Evolutionary conservation across 352 stramenopile species (phyloP).

Genomic region (Detonula confervacea): DNA sequence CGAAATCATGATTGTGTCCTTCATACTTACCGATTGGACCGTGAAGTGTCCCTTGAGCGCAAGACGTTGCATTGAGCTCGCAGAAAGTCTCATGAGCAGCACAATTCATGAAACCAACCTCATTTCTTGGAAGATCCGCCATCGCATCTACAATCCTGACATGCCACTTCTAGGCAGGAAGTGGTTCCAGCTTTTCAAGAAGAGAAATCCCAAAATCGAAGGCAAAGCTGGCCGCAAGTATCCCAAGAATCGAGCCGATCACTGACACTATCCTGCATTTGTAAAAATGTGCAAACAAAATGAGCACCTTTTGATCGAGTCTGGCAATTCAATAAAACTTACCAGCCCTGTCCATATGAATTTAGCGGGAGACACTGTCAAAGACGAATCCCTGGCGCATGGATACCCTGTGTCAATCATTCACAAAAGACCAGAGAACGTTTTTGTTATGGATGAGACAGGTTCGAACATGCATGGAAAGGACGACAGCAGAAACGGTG

Average conservation of each 20-base stretch:
- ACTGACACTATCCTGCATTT: constrained; percentile 33
- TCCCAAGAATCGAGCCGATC: constrained; percentile 15
- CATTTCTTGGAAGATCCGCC: constrained; percentile 6
- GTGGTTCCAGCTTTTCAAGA: constrained; percentile 25
- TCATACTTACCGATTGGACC: not conserved
- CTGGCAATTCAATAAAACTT: constrained; percentile 26
- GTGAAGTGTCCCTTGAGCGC: not conserved
- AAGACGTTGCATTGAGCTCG: not conserved
- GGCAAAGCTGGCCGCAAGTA: constrained; percentile 26
- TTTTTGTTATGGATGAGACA: constrained; percentile 41
- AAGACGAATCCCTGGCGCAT: constrained; percentile 26
- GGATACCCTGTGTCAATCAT: constrained; percentile 25
- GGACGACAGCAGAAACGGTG: constrained; percentile 31
- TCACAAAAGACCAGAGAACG: constrained; percentile 14
- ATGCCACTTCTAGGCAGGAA: constrained; percentile 1
- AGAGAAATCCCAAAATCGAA: constrained; percentile 20
- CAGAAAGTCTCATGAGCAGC: not conserved
- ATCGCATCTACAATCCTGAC: constrained; percentile 5
- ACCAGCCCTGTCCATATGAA: constrained; percentile 23
- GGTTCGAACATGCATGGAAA: constrained; percentile 29
- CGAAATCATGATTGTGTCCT: constrained; percentile 1
- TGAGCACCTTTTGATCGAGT: constrained; percentile 15
- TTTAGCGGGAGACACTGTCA: constrained; percentile 25
- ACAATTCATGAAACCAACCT: not conserved
- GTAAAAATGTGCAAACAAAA: constrained; percentile 31